phyloP scores from a whole-genome alignment of 805 yeast species.

The Lipomyces yamanashiensis region DNA sequence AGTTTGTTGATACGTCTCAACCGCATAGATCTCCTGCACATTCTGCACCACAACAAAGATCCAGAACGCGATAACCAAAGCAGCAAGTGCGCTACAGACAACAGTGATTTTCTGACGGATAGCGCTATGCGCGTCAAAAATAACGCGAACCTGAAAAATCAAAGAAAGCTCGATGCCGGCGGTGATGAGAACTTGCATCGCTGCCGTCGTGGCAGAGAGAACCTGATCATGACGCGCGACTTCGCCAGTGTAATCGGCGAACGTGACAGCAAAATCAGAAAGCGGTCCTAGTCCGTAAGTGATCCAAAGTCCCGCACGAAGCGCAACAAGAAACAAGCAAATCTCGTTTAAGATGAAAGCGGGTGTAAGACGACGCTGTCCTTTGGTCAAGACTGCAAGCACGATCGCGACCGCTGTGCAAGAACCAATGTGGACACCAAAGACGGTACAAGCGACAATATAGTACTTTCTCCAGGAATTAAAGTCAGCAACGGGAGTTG shows the following conservation, averaged over 20 bases:
- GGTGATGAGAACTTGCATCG: slow-evolving; percentile 64
- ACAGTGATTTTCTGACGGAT: slow-evolving; percentile 56
- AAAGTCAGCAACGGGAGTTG: slow-evolving; percentile 12
- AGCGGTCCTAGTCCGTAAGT: slow-evolving; percentile 59
- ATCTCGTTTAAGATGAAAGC: slow-evolving; percentile 74
- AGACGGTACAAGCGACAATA: slow-evolving; percentile 19
- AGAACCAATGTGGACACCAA: slow-evolving; percentile 37
- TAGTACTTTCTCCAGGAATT: slow-evolving; percentile 22
- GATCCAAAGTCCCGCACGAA: slow-evolving; percentile 67
- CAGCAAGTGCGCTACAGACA: slow-evolving; percentile 54
- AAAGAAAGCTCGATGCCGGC: slow-evolving; percentile 66
- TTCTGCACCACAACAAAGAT: slow-evolving; percentile 56
- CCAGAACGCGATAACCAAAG: slow-evolving; percentile 64
- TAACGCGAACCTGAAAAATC: slow-evolving; percentile 70
- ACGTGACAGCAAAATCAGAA: slow-evolving; percentile 52
- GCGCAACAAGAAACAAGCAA: slow-evolving; percentile 58
- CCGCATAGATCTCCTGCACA: slow-evolving; percentile 44
- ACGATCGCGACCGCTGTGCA: slow-evolving; percentile 31
- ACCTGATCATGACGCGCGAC: slow-evolving; percentile 50
- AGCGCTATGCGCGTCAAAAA: slow-evolving; percentile 52
- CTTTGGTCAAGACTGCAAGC: slow-evolving; percentile 52
- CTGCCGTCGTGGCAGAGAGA: slow-evolving; percentile 64
- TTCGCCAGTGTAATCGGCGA: slow-evolving; percentile 54
- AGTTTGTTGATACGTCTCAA: slow-evolving; percentile 55
- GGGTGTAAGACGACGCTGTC: slow-evolving; percentile 57